Evolutionary conservation across 176 grass and related monocot genomes (phyloP).

Genomic region (Metroxylon sagu): DNA sequence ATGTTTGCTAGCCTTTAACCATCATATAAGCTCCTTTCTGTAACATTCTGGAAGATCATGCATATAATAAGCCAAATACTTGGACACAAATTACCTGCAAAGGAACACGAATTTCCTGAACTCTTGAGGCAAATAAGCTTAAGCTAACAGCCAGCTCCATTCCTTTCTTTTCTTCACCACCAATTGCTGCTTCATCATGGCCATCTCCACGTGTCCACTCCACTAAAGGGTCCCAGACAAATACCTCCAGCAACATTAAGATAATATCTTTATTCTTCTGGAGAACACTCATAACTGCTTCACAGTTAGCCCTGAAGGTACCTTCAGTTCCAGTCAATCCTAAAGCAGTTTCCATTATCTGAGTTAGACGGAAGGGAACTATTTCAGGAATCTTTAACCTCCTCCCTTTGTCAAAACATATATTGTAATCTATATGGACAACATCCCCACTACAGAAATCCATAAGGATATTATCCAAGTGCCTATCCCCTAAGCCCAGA

Average conservation of each 20-base stretch:
- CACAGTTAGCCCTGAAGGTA: constrained; percentile 76
- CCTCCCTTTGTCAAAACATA: constrained; percentile 99
- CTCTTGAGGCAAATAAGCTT: constrained; percentile 91
- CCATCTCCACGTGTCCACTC: constrained; percentile 90
- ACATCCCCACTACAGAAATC: constrained; percentile 83
- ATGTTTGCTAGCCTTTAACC: no score
- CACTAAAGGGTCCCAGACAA: constrained; percentile 90
- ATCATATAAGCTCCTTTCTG: no score
- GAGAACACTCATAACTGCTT: constrained; percentile 63
- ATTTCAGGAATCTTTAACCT: constrained; percentile 97
- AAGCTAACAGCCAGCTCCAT: constrained; percentile 98
- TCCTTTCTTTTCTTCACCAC: constrained; percentile 96
- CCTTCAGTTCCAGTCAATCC: constrained; percentile 84
- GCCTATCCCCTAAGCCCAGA: constrained; percentile 88
- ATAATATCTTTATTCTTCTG: constrained; percentile 91
- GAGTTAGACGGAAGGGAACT: constrained; percentile 92
- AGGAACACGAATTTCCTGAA: constrained; percentile 96
- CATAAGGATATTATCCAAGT: constrained; percentile 98
- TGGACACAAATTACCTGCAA: constrained; percentile 56
- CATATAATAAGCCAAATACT: neutral
- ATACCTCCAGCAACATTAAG: constrained; percentile 94
- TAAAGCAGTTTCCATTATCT: constrained; percentile 89
- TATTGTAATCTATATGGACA: constrained; percentile 95
- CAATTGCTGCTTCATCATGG: constrained; percentile 90
- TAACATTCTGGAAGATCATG: neutral